phyloP scores from a whole-genome alignment of 768 basidiomycete species.

The Tricholoma matsutake region DNA sequence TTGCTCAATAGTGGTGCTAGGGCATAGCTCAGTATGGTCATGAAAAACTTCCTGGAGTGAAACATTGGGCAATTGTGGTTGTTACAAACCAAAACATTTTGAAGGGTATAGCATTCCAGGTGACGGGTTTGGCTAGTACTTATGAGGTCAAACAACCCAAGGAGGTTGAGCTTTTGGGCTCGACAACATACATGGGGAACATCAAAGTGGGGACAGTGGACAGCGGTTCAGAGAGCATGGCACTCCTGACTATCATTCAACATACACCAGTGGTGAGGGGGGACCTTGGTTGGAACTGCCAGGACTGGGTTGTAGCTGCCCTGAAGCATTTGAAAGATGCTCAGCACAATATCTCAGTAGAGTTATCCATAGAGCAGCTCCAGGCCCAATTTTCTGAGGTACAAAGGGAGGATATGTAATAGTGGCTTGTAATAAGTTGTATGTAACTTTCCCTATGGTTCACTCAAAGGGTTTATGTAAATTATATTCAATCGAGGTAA shows the following conservation, averaged over 20 bases:
- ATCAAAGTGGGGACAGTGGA: slow-evolving; percentile 2
- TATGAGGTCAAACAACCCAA: slow-evolving; percentile 3
- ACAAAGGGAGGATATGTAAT: background rate
- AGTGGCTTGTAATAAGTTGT: too few relatives aligned
- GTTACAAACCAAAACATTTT: background rate
- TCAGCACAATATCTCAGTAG: slow-evolving; percentile 2
- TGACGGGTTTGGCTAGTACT: background rate
- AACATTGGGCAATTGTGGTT: background rate
- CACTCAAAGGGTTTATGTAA: background rate
- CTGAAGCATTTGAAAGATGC: background rate
- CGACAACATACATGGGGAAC: background rate
- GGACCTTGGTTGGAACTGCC: background rate
- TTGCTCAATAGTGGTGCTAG: too few relatives aligned
- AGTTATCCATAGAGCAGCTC: background rate
- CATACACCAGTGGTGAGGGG: slow-evolving; percentile 1
- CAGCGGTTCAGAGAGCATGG: background rate
- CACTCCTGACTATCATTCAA: background rate
- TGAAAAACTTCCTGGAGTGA: background rate
- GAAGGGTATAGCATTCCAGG: background rate
- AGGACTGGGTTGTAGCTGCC: slow-evolving; percentile 3
- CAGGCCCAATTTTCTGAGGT: background rate
- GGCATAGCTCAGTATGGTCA: background rate
- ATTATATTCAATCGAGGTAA: background rate
- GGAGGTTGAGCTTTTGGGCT: background rate
- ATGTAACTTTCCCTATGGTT: background rate